Base-by-base conservation (phyloP, 495 filamentous ascomycete genomes). In the Penicillium manginii region DNA sequence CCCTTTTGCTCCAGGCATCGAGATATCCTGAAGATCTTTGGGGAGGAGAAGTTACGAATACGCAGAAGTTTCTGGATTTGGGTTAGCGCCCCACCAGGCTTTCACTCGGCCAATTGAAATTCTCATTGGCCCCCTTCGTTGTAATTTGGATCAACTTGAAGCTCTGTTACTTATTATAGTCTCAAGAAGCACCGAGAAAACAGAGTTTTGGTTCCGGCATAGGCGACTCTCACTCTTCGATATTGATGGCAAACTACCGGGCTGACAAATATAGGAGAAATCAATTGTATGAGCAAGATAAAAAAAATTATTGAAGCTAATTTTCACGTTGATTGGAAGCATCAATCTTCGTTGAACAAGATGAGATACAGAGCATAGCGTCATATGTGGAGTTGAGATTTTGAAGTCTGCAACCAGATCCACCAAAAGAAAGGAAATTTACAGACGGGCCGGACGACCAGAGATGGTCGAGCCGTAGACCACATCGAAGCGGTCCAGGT, bases 401-500 rank as follows among this genome's bases (percentile, higher is more conserved):
- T 26, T 26, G 45, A 29, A 47, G 18, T 47, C 45, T 21, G 21
- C 18, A 47, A 12, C 45, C 11, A 29, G 18, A 45, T 18, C 40
- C n/a, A 10, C 3, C 15, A 15, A 45, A n/a, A 29, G 9, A 45
- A 18, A 45, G 10, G 17, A 22, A 47, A 47, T 47, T 70, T 55
- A 70, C 42, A 70, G 65, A 46, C 65, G 67, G 56, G 63, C 56
- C 42, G 62, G 62, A 33, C 67, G 67, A 46, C 65, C 61, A 31
- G 54, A 57, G 31, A 19, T 51, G 17, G 58, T 51, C 37, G 59
- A 57, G 21, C 45, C 45, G 21, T 58, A 63, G 19, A 51, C 33
- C 54, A 87, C 50, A 64, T 89, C 86, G 62, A 83, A 91, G 14
- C 88, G 83, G 61, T 90, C 88, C 63, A 88, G 66, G 63, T 88